These are phyloP conservation scores for Penicillium crustosum DNA, from an alignment of 2,329 filamentous ascomycete species.

Conservation along the genomic window DNA sequence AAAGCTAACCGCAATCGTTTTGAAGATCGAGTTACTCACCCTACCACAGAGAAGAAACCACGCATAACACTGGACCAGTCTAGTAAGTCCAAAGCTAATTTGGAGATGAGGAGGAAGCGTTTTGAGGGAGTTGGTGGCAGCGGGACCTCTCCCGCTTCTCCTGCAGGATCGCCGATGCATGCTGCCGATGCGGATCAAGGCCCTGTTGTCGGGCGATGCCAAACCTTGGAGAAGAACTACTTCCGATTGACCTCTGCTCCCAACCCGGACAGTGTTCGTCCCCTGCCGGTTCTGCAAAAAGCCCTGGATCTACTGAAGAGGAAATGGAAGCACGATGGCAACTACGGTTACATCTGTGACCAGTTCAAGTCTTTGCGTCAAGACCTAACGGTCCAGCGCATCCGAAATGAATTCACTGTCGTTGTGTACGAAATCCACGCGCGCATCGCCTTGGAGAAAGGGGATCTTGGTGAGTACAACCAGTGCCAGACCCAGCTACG, in stretches of 20 bases:
- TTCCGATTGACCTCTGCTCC: constrained; percentile 90
- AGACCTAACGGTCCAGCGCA: constrained; percentile 95
- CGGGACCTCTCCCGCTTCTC: constrained; percentile 41
- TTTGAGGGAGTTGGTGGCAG: constrained; percentile 62
- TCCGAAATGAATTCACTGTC: constrained; percentile 95
- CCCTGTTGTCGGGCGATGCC: constrained; percentile 82
- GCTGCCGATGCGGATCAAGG: constrained; percentile 49
- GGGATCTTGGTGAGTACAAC: constrained; percentile 99
- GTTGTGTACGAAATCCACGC: constrained; percentile 97
- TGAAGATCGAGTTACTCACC: constrained; percentile 73
- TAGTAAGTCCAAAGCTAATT: constrained; percentile 87
- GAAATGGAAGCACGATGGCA: constrained; percentile 91
- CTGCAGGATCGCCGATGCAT: constrained; percentile 50
- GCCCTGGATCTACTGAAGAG: constrained; percentile 85
- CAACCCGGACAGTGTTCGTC: constrained; percentile 83
- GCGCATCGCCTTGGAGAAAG: constrained; percentile 94
- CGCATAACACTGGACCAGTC: constrained; percentile 54
- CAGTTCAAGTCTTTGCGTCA: constrained; percentile 99
- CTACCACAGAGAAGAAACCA: constrained; percentile 52
- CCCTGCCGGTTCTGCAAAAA: constrained; percentile 74
- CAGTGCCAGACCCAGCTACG: constrained; percentile 98
- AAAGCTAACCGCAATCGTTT: constrained; percentile 64
- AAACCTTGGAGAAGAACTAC: constrained; percentile 87
- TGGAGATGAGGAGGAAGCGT: constrained; percentile 86
- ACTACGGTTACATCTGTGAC: constrained; percentile 97